phyloP scores from a whole-genome alignment of 768 basidiomycete species.

The Lanmaoa pseudosensibilis region DNA sequence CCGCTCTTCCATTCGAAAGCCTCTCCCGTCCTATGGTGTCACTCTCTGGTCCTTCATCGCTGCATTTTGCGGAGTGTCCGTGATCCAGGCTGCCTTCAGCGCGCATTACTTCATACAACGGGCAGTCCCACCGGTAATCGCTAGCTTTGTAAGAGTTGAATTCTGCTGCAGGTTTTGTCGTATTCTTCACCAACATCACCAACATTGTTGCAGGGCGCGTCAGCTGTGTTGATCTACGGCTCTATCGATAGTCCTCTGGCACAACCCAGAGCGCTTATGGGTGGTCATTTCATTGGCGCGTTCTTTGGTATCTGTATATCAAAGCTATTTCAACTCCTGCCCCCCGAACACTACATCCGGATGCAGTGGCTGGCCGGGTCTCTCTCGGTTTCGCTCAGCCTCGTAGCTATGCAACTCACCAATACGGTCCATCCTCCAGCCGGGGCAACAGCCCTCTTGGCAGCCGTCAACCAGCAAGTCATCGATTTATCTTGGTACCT shows the following conservation, averaged over 20 bases:
- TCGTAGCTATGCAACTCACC: conserved; percentile 54
- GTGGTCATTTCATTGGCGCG: too few relatives aligned
- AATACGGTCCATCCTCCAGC: conserved; percentile 60
- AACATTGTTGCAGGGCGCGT: conserved; percentile 46
- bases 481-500: conserved; percentile 53
- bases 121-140: conserved; percentile 36
- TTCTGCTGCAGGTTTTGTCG: neutral
- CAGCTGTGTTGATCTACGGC: conserved; percentile 55
- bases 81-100: too few relatives aligned
- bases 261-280: conserved; percentile 51
- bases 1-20: conserved; percentile 8
- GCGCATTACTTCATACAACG: too few relatives aligned
- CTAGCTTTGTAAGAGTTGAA: conserved; percentile 23
- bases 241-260: conserved; percentile 51
- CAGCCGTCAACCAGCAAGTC: conserved; percentile 43
- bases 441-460: conserved; percentile 56
- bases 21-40: neutral
- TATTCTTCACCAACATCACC: neutral
- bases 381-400: conserved; percentile 41
- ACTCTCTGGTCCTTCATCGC: conserved; percentile 50
- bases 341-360: conserved; percentile 43
- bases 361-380: conserved; percentile 41
- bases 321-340: conserved; percentile 50
- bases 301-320: conserved; percentile 50
- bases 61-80: conserved; percentile 52